Evolutionary conservation across 768 basidiomycete genomes (phyloP).

Genomic region (Lentinula sp.): DNA sequence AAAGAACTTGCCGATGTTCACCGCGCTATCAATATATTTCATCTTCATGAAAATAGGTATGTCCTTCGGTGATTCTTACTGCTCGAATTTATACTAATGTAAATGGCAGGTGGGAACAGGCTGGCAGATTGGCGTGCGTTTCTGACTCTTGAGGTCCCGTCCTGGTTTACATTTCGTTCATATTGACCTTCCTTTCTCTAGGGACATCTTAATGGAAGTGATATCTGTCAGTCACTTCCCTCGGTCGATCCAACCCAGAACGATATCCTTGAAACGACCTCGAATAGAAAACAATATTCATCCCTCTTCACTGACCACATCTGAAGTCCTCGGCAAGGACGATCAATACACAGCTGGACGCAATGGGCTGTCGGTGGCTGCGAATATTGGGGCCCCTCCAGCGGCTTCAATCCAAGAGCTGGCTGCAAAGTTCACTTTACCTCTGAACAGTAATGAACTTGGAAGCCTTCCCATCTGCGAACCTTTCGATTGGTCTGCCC

Average conservation of each 20-base stretch:
- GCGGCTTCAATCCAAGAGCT: not conserved
- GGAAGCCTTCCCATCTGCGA: not conserved
- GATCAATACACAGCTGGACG: not conserved
- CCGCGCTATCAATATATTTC: not conserved
- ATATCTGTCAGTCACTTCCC: not conserved
- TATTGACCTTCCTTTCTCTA: not conserved
- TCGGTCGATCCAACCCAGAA: not conserved
- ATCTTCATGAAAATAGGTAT: not conserved
- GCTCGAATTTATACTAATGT: not conserved
- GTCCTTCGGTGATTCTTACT: not conserved
- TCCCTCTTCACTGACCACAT: too few species aligned
- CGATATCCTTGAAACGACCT: not conserved
- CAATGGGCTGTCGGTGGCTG: not conserved
- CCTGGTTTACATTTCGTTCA: too few species aligned
- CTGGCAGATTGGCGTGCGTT: not conserved
- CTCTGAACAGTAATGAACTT: not conserved
- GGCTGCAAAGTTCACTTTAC: not conserved
- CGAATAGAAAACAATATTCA: not conserved
- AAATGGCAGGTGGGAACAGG: not conserved
- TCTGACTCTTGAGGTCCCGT: too few species aligned
- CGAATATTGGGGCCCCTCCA: not conserved
- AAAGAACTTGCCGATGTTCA: not conserved
- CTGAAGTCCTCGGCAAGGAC: not conserved
- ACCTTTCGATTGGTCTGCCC: not conserved
- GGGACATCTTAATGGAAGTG: slow-evolving; percentile 1